Conservation (phyloP, 805 yeast genomes). For the Metahyphopichia silvanorum region DNA sequence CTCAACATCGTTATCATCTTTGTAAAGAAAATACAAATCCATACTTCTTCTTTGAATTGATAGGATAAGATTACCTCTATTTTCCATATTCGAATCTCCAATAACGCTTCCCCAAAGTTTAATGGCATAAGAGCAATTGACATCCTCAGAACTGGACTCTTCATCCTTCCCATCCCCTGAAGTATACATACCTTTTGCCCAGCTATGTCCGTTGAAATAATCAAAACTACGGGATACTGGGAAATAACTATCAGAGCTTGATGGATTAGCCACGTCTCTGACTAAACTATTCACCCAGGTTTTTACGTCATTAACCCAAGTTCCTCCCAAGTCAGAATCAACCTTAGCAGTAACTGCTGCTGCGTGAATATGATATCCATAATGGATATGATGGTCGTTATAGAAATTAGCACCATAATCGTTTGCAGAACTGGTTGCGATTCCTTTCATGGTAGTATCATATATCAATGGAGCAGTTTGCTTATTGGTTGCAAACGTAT, state of each 20-base stretch:
- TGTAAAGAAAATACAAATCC: constrained; percentile 52
- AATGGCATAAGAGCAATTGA: constrained; percentile 64
- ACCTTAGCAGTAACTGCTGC: constrained; percentile 20
- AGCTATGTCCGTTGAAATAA: constrained; percentile 71
- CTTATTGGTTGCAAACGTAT: constrained; percentile 12
- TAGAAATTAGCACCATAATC: constrained; percentile 28
- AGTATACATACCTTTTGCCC: constrained; percentile 67
- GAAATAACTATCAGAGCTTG: constrained; percentile 48
- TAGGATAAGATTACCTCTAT: constrained; percentile 57
- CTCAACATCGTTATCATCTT: constrained; percentile 38
- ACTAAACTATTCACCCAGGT: constrained; percentile 60
- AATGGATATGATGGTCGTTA: constrained; percentile 35
- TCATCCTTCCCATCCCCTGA: constrained; percentile 70
- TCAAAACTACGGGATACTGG: constrained; percentile 68
- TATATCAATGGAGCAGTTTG: constrained; percentile 22
- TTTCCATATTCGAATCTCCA: constrained; percentile 50
- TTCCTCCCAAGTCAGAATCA: constrained; percentile 38
- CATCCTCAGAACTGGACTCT: constrained; percentile 71
- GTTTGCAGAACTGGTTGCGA: constrained; percentile 20
- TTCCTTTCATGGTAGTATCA: constrained; percentile 27
- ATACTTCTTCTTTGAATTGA: constrained; percentile 53
- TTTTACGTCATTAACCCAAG: constrained; percentile 46
- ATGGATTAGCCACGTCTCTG: constrained; percentile 68
- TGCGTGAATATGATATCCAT: constrained; percentile 24
- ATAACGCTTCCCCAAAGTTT: constrained; percentile 64